phyloP scores from a whole-genome alignment of 768 basidiomycete genomes.

The Rhizopogon vinicolor region DNA sequence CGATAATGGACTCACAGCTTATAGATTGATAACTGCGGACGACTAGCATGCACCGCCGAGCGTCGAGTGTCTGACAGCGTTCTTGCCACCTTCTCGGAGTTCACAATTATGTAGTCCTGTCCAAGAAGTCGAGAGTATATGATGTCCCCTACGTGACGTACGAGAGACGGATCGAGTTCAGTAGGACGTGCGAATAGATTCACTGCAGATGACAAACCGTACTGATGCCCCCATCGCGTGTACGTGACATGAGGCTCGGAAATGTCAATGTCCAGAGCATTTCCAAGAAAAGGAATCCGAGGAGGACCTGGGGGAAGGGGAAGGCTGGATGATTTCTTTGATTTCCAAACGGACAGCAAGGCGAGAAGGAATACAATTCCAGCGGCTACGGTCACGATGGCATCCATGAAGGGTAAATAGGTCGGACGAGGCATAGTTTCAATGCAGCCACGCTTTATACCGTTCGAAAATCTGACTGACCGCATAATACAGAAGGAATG shows the following conservation, averaged over 20 bases:
- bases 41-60: conserved; percentile 39
- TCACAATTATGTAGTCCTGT: conserved; percentile 37
- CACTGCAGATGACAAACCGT: too few species aligned
- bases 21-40: not conserved
- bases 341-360: not conserved
- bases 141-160: too few species aligned
- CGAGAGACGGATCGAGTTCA: too few species aligned
- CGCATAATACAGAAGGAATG: too few species aligned
- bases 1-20: not conserved
- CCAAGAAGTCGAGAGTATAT: not conserved
- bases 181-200: too few species aligned
- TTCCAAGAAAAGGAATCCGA: conserved; percentile 32
- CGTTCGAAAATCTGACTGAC: too few species aligned
- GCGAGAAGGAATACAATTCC: not conserved
- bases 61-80: conserved; percentile 39
- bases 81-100: conserved; percentile 31
- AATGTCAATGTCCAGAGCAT: conserved; percentile 34
- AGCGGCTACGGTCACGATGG: not conserved
- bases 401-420: not conserved
- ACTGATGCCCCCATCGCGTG: too few species aligned
- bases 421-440: not conserved
- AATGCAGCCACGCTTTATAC: not conserved
- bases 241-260: too few species aligned
- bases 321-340: not conserved
- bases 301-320: conserved; percentile 34